Conservation (phyloP, 2,329 filamentous ascomycete species). For the Chaetomium sp. region DNA sequence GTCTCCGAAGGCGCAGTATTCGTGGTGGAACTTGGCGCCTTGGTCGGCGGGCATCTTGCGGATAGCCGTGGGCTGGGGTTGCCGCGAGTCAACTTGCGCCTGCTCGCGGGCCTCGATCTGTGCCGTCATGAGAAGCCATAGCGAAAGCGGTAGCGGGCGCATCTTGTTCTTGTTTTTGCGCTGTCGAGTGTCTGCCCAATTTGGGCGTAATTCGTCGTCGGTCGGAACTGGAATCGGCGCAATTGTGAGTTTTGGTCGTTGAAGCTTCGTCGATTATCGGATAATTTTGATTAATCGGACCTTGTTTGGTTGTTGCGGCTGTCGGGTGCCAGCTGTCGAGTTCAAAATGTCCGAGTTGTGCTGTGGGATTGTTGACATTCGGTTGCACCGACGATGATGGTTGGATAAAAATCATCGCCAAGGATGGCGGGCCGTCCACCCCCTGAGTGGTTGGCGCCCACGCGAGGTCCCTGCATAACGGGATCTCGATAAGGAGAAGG, state of each 20-base stretch:
- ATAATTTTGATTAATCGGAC: neutral
- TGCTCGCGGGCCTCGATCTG: constrained; percentile 42
- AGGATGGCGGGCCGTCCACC: neutral
- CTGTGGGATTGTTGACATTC: constrained; percentile 22
- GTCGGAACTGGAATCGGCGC: neutral
- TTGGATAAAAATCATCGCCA: constrained; percentile 18
- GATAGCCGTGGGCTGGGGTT: constrained; percentile 58
- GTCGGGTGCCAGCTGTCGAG: neutral
- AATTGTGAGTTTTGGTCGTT: neutral
- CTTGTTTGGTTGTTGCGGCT: neutral
- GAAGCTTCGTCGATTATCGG: neutral
- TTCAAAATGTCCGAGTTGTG: constrained; percentile 5
- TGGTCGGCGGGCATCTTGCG: constrained; percentile 72
- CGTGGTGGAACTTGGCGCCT: constrained; percentile 72
- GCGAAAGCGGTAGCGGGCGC: constrained; percentile 45
- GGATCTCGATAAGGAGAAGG: neutral
- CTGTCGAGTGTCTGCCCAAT: neutral
- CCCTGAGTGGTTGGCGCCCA: neutral
- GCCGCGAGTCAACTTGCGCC: constrained; percentile 29
- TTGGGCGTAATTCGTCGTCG: neutral
- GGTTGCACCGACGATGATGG: constrained; percentile 15
- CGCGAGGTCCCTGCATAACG: neutral
- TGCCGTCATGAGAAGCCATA: constrained; percentile 50
- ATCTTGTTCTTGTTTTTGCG: constrained; percentile 38
- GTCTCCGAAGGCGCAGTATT: constrained; percentile 60